These are phyloP conservation scores for Cryptosporidium baileyi DNA, from an alignment of 169 alveolate genomes.

Conservation along the genomic window DNA sequence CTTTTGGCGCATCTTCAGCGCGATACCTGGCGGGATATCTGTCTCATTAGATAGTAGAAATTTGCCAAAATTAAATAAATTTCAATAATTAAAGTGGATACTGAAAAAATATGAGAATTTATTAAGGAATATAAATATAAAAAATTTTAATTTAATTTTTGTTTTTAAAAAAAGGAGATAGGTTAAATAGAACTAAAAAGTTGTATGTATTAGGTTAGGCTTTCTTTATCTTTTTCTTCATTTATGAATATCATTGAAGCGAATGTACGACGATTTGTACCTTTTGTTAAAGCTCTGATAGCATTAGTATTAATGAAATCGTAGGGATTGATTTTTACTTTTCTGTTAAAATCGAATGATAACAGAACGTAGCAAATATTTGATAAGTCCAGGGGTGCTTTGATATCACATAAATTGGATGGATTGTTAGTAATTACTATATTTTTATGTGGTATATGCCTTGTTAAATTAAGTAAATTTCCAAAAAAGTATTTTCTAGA, in stretches of 20 bases:
- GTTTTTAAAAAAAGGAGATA: no score
- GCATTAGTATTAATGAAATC: conserved; percentile 27
- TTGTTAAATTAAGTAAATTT: conserved; percentile 16
- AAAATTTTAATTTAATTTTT: no score
- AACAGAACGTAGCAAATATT: conserved; percentile 17
- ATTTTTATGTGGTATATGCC: conserved; percentile 49
- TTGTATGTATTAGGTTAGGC: no score
- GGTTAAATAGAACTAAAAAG: no score
- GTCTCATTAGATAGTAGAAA: no score
- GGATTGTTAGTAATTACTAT: conserved; percentile 41
- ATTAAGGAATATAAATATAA: no score
- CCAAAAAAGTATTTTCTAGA: conserved; percentile 29
- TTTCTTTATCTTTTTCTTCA: not conserved
- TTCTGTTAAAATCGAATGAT: conserved; percentile 50
- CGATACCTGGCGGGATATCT: no score
- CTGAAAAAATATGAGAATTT: no score
- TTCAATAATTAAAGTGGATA: no score
- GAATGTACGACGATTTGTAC: conserved; percentile 37
- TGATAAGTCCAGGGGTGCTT: conserved; percentile 50
- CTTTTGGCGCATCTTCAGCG: no score
- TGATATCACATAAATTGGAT: not conserved
- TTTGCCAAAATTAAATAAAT: no score
- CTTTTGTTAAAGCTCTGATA: conserved; percentile 42
- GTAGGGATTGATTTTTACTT: not conserved
- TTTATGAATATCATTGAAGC: conserved; percentile 32